phyloP scores from a whole-genome alignment of 306 rosid species.

The Erythrophleum fordii region DNA sequence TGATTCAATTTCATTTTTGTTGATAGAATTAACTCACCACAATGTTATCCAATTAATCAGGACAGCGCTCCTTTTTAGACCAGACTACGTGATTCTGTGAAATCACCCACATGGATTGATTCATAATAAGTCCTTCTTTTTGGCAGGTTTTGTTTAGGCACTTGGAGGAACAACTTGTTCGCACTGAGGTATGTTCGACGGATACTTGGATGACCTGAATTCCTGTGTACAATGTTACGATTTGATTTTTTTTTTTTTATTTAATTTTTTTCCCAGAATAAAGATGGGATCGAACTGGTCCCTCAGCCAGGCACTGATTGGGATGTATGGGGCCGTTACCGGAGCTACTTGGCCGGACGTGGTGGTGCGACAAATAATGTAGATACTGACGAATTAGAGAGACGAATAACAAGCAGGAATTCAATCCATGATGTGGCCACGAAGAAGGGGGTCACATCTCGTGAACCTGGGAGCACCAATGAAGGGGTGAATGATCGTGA shows the following conservation, averaged over 20 bases:
- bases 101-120: slow-evolving; percentile 11
- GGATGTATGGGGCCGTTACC: slow-evolving; percentile 62
- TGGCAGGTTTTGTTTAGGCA: slow-evolving; percentile 93
- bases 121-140: slow-evolving; percentile 34
- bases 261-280: slow-evolving; percentile 62
- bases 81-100: background rate
- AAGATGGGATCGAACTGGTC: slow-evolving; percentile 80
- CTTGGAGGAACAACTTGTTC: slow-evolving; percentile 89
- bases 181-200: slow-evolving; percentile 74
- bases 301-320: slow-evolving; percentile 70
- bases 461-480: slow-evolving; percentile 68
- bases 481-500: slow-evolving; percentile 64
- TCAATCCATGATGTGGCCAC: slow-evolving; percentile 46
- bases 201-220: slow-evolving; percentile 30
- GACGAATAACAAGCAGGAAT: slow-evolving; percentile 54
- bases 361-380: slow-evolving; percentile 42
- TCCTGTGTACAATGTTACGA: slow-evolving; percentile 18
- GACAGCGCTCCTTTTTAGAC: background rate
- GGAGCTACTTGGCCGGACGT: slow-evolving; percentile 46
- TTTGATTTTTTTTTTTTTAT: slow-evolving; percentile 25
- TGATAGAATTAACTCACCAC: no score
- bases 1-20: no score
- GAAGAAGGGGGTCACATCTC: slow-evolving; percentile 79
- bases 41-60: background rate
- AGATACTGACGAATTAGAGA: slow-evolving; percentile 68